A percentile compares a stretch with the other conserved stretches of the same genome.
These are phyloP conservation scores for Prunus fruticosa DNA, from an alignment of 306 rosid genomes.

Conservation along the genomic window DNA sequence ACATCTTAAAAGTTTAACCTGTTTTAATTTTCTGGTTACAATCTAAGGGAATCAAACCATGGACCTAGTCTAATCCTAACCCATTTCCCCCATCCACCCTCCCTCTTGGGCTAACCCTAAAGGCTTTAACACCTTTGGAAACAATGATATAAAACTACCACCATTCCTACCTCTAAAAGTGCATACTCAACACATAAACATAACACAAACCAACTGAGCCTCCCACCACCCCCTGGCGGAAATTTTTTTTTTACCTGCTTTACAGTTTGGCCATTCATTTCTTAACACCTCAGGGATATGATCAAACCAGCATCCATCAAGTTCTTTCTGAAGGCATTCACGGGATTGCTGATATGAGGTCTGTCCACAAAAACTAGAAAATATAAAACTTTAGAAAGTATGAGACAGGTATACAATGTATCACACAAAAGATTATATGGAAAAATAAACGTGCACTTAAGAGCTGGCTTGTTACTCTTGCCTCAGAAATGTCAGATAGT, in stretches of 20 bases:
- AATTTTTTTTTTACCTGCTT: no score
- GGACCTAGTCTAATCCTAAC: no score
- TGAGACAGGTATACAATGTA: slow-evolving; percentile 18
- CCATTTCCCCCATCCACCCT: no score
- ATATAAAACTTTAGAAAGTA: slow-evolving; percentile 69
- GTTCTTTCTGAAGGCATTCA: slow-evolving; percentile 52
- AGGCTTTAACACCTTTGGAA: neutral
- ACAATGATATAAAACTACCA: neutral
- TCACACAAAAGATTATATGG: neutral
- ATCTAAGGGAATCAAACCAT: no score
- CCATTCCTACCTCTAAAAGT: neutral
- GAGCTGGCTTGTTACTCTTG: neutral
- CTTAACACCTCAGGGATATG: slow-evolving; percentile 60
- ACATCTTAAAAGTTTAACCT: neutral
- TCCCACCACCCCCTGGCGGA: neutral
- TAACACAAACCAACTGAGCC: neutral
- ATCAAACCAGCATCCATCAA: slow-evolving; percentile 82
- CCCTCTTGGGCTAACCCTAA: no score
- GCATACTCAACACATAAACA: neutral
- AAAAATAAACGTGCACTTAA: neutral
- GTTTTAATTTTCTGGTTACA: no score
- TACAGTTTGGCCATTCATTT: slow-evolving; percentile 66
- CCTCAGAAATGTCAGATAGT: neutral
- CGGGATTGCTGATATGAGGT: slow-evolving; percentile 58
- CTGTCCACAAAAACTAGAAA: slow-evolving; percentile 72